Percentiles rank a stretch among this genome's conserved stretches.
These are phyloP conservation scores for Jackrogersella multiformis DNA, from an alignment of 495 filamentous ascomycete genomes.

Conservation along the genomic window DNA sequence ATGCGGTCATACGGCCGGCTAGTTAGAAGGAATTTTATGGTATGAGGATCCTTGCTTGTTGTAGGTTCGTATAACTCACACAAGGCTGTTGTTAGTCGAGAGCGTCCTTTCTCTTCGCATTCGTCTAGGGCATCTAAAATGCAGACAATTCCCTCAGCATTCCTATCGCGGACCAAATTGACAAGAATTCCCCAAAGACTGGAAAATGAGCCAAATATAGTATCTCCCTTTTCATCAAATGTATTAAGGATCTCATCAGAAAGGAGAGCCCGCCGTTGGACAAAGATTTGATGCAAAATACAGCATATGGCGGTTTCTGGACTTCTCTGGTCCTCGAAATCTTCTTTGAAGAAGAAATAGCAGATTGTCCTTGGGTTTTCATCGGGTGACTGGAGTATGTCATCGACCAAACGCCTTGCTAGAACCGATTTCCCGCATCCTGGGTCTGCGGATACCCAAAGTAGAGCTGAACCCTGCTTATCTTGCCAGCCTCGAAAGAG, in stretches of 20 bases:
- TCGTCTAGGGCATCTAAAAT: slow-evolving; percentile 62
- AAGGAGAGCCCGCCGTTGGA: slow-evolving; percentile 44
- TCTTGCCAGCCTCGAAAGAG: slow-evolving; percentile 49
- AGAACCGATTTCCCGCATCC: slow-evolving; percentile 67
- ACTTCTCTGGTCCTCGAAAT: slow-evolving; percentile 56
- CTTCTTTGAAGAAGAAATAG: slow-evolving; percentile 70
- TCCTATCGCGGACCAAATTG: slow-evolving; percentile 42
- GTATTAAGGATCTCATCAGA: slow-evolving; percentile 37
- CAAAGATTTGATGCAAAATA: slow-evolving; percentile 61
- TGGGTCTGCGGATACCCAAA: slow-evolving; percentile 64
- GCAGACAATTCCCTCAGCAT: slow-evolving; percentile 58
- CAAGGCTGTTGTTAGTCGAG: slow-evolving; percentile 24
- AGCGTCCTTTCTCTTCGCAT: slow-evolving; percentile 31
- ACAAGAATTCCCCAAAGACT: slow-evolving; percentile 56
- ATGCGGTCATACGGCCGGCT: slow-evolving; percentile 59
- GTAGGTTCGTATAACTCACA: slow-evolving; percentile 17
- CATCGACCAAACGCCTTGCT: slow-evolving; percentile 56
- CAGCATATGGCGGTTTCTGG: slow-evolving; percentile 52
- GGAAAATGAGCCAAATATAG: slow-evolving; percentile 45
- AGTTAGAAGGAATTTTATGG: slow-evolving; percentile 59
- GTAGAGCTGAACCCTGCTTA: slow-evolving; percentile 29
- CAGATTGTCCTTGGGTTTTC: slow-evolving; percentile 44
- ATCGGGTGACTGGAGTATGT: slow-evolving; percentile 36
- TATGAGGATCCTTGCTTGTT: slow-evolving; percentile 1
- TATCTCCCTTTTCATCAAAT: slow-evolving; percentile 21